A percentile compares a stretch with the other conserved stretches of the same genome.
Conservation (phyloP, 2,329 filamentous ascomycete species). For the Hypoxylon sp. region DNA sequence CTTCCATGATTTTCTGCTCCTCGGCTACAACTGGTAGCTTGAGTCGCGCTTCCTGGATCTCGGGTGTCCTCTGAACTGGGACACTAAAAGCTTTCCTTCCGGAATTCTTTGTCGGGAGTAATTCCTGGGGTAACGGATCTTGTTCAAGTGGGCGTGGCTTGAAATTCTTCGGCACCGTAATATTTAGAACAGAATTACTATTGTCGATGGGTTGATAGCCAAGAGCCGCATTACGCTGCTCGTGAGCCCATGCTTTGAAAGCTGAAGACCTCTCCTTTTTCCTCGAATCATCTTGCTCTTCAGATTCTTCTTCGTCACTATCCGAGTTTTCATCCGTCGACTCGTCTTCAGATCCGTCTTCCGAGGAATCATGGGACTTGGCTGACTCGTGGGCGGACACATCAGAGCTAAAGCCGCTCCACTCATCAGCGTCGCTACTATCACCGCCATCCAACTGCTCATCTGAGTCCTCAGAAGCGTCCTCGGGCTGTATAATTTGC, state of each 20-base stretch:
- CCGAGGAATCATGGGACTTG: constrained; percentile 49
- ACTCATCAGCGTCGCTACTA: constrained; percentile 63
- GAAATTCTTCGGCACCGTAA: constrained; percentile 73
- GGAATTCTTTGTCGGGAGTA: constrained; percentile 70
- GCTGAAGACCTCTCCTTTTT: constrained; percentile 67
- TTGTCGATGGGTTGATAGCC: constrained; percentile 69
- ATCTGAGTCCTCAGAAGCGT: constrained; percentile 52
- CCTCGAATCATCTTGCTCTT: constrained; percentile 49
- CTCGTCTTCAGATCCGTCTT: constrained; percentile 53
- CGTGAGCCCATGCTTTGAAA: constrained; percentile 94
- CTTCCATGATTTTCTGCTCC: constrained; percentile 98
- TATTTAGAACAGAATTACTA: constrained; percentile 60
- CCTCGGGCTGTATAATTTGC: constrained; percentile 53
- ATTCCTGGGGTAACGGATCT: constrained; percentile 77
- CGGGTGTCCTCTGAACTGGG: constrained; percentile 74
- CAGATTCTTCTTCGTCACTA: constrained; percentile 53
- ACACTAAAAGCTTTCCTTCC: constrained; percentile 83
- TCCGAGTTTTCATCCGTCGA: constrained; percentile 53
- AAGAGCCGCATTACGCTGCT: constrained; percentile 85
- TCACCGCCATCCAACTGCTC: constrained; percentile 23
- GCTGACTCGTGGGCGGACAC: constrained; percentile 47
- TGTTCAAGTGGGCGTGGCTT: constrained; percentile 75
- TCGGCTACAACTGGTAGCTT: constrained; percentile 92
- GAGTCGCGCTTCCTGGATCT: constrained; percentile 82
- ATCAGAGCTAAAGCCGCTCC: constrained; percentile 72